Evolutionary conservation across 495 filamentous ascomycete species (phyloP).

Genomic region (Astrocystis sublimbata): DNA sequence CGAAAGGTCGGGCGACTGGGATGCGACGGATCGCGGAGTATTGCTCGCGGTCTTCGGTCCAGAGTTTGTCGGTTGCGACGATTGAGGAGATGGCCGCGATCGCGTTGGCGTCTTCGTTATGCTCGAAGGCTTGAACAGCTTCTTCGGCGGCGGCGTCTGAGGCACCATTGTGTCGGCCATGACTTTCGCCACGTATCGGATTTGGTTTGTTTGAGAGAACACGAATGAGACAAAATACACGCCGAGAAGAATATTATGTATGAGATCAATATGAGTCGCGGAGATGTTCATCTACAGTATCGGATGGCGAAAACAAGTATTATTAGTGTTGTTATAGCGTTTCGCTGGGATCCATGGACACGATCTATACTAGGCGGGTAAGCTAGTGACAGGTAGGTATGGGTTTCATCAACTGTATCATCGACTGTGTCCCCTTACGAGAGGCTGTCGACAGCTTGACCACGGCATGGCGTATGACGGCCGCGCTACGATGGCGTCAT

Average conservation of each 20-base stretch:
- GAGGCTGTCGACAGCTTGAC: not conserved
- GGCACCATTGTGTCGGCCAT: slow-evolving; percentile 29
- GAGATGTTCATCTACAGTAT: slow-evolving; percentile 12
- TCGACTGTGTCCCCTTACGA: not conserved
- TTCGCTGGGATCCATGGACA: not conserved
- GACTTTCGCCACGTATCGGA: slow-evolving; percentile 14
- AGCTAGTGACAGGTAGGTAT: not conserved
- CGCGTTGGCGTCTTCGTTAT: slow-evolving; percentile 32
- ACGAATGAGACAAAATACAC: slow-evolving; percentile 26
- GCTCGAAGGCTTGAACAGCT: slow-evolving; percentile 34
- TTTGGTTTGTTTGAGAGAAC: slow-evolving; percentile 19
- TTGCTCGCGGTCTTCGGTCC: not conserved
- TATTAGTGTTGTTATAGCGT: not conserved
- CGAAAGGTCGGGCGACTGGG: not conserved
- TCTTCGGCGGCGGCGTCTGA: slow-evolving; percentile 31
- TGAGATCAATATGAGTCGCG: slow-evolving; percentile 16
- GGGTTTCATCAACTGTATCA: not conserved
- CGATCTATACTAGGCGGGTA: not conserved
- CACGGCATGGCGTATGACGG: not conserved
- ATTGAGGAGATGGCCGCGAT: slow-evolving; percentile 20
- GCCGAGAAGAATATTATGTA: slow-evolving; percentile 21
- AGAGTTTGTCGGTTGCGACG: not conserved
- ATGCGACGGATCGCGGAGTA: not conserved
- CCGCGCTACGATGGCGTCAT: slow-evolving; percentile 2
- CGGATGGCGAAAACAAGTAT: not conserved